phyloP scores from a whole-genome alignment of 192 early-diverging fungal species.

The Backusella mclennaniae region DNA sequence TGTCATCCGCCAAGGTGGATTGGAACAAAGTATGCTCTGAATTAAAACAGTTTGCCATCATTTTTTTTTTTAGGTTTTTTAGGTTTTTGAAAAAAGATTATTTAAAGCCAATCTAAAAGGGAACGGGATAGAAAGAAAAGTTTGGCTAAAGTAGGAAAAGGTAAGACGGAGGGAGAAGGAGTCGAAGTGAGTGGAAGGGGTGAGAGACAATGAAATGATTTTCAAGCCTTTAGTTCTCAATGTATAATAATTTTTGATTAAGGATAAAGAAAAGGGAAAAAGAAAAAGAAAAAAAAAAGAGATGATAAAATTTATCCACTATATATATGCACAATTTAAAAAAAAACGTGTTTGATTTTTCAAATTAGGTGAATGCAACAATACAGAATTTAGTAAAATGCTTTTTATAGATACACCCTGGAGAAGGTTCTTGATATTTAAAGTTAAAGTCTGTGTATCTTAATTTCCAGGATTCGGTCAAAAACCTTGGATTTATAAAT shows the following conservation, averaged over 20 bases:
- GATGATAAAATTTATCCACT: background rate
- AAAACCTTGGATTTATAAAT: background rate
- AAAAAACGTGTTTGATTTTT: background rate
- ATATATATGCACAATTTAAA: constrained; percentile 9
- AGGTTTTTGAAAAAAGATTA: background rate
- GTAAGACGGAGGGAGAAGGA: constrained; percentile 9
- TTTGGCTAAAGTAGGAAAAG: constrained; percentile 2
- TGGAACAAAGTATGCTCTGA: background rate
- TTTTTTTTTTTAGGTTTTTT: background rate
- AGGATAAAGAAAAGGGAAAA: background rate
- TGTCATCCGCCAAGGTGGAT: background rate
- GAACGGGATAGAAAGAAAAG: constrained; percentile 7
- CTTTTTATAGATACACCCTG: background rate
- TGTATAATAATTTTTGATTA: background rate
- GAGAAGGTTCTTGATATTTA: background rate
- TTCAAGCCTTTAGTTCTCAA: background rate
- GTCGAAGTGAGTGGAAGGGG: constrained; percentile 13
- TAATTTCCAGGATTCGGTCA: background rate
- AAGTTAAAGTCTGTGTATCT: background rate
- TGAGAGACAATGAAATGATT: background rate
- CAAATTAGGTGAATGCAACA: background rate
- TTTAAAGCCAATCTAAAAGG: constrained; percentile 2
- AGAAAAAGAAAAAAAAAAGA: constrained; percentile 6
- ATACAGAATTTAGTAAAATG: background rate
- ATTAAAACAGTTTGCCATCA: constrained; percentile 7